These are phyloP conservation scores for Emmonsiellopsis sp. DNA, from an alignment of 2,329 filamentous ascomycete genomes.

Conservation along the genomic window DNA sequence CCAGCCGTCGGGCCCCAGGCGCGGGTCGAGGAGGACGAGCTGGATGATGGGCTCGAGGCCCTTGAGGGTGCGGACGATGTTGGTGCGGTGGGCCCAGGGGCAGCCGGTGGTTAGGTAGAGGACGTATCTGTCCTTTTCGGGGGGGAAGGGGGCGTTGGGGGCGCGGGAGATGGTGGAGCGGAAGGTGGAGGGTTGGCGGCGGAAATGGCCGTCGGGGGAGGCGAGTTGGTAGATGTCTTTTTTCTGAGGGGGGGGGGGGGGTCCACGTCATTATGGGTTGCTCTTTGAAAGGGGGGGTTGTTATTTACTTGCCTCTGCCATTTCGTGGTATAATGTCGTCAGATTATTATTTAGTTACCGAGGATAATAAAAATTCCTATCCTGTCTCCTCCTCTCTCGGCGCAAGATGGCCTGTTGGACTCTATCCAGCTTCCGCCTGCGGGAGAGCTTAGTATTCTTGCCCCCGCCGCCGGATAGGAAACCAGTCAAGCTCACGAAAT, in stretches of 20 bases:
- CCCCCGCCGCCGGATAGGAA: too few relatives aligned
- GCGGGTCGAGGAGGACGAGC: slow-evolving; percentile 33
- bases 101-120: slow-evolving; percentile 53
- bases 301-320: too few relatives aligned
- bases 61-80: slow-evolving; percentile 41
- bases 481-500: too few relatives aligned
- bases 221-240: slow-evolving; percentile 21
- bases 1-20: slow-evolving; percentile 51
- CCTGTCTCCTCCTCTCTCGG: too few relatives aligned
- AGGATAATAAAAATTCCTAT: too few relatives aligned
- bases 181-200: slow-evolving; percentile 45
- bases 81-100: slow-evolving; percentile 51
- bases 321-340: too few relatives aligned
- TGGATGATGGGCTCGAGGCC: slow-evolving; percentile 42
- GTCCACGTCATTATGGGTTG: too few relatives aligned
- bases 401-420: too few relatives aligned
- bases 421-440: too few relatives aligned
- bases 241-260: neutral
- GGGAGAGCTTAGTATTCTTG: too few relatives aligned
- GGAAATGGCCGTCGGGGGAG: slow-evolving; percentile 43
- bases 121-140: slow-evolving; percentile 51
- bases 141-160: slow-evolving; percentile 43
- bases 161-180: slow-evolving; percentile 47
- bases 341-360: too few relatives aligned
- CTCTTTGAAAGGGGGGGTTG: too few relatives aligned